Evolutionary conservation across 2,329 filamentous ascomycete genomes (phyloP), one percentile per base, ranked within the genome.

Genomic region (Parasarocladium wereldwijsianum): DNA sequence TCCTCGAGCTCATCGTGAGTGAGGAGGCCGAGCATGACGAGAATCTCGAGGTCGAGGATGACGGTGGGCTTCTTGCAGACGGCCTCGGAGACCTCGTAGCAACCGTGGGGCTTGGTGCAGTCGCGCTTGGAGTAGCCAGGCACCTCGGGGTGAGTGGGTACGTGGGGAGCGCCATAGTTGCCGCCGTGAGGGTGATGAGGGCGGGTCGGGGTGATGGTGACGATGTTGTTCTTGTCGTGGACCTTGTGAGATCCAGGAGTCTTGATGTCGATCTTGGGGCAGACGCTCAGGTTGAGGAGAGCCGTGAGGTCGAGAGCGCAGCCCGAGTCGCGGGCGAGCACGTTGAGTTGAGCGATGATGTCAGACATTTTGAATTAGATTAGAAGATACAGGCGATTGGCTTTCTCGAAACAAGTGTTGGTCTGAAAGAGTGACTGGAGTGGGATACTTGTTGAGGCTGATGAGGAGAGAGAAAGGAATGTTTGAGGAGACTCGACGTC

Each of bases 41-140:
- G 36, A 26, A 39, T 29, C 26, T 41, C 34, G 5, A 43, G 32
- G 34, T 42, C 40, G n/a, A 38, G 26, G 17, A 32, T 17, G 24
- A 43, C 38, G 13, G 34, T 35, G 29, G 33, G 30, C 36, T 42
- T 40, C 20, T 35, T 27, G 40, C 40, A 43, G 29, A 39, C 38
- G 22, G 38, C 23, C 27, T 42, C 29, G 20, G 29, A 32, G 19
- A 40, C 39, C 28, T 40, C 20, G 29, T 36, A 42, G 34, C 31
- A 36, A 22, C 23, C 23, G 19, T 14, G 27, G 15, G 19, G 20
- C 18, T 25, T 30, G 20, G 17, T 16, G 31, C 30, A 32, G 28
- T n/a, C n/a, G n/a, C n/a, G n/a, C n/a, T n/a, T n/a, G n/a, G n/a
- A n/a, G n/a, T n/a, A n/a, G n/a, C n/a, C n/a, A n/a, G n/a, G n/a